Conservation (phyloP, 495 filamentous ascomycete species). For the Neurospora discreta region DNA sequence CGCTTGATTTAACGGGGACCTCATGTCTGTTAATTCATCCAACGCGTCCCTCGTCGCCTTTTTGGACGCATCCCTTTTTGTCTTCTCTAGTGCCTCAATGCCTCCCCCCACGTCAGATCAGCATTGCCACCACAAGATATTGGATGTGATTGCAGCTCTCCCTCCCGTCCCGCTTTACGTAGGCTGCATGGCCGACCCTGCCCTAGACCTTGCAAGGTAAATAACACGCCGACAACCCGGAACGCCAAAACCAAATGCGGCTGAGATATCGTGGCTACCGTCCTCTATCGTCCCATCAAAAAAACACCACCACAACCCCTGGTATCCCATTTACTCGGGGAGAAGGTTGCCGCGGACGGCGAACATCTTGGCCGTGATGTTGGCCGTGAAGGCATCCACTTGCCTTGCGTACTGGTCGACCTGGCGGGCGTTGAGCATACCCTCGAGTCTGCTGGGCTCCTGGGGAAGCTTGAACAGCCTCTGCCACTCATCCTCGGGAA, state of each 20-base stretch:
- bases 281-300: slow-evolving; percentile 5
- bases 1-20: background rate
- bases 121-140: background rate
- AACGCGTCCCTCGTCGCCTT: background rate
- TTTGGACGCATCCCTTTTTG: background rate
- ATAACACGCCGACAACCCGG: slow-evolving; percentile 15
- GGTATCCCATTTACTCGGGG: slow-evolving; percentile 29
- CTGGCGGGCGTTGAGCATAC: slow-evolving; percentile 84
- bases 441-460: slow-evolving; percentile 86
- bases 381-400: slow-evolving; percentile 91
- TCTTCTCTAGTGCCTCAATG: background rate
- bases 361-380: slow-evolving; percentile 93
- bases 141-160: background rate
- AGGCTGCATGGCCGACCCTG: slow-evolving; percentile 4
- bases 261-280: slow-evolving; percentile 8
- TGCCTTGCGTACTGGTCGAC: slow-evolving; percentile 97
- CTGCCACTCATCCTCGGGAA: slow-evolving; percentile 98
- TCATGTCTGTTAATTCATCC: background rate
- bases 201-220: slow-evolving; percentile 13
- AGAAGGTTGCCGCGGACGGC: slow-evolving; percentile 68
- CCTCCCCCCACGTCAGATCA: background rate
- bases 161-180: slow-evolving; percentile 2
- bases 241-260: slow-evolving; percentile 25
- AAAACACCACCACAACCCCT: slow-evolving; percentile 3
- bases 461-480: slow-evolving; percentile 92